Evolutionary conservation across 2,329 filamentous ascomycete species (phyloP).

Genomic region (Aplosporella prunicola): DNA sequence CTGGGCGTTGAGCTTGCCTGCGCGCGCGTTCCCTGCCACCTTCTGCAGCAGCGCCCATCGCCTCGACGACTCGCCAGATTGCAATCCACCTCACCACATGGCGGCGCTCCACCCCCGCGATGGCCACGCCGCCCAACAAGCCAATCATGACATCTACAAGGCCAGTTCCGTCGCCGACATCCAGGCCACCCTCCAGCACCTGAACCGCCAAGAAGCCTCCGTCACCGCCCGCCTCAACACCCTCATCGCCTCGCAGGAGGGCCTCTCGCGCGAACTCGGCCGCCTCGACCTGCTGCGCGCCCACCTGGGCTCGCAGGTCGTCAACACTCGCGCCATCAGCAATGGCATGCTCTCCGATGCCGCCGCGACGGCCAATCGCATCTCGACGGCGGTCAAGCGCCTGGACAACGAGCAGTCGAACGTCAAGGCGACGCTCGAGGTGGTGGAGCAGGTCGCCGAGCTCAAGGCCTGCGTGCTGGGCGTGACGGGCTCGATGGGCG

Average conservation of each 20-base stretch:
- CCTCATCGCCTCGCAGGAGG: slow-evolving; percentile 72
- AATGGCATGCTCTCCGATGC: slow-evolving; percentile 85
- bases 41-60: too few species aligned
- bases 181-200: slow-evolving; percentile 61
- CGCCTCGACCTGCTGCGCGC: slow-evolving; percentile 84
- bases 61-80: too few species aligned
- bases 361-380: slow-evolving; percentile 71
- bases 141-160: slow-evolving; percentile 41
- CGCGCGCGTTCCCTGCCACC: too few species aligned
- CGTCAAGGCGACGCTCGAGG: slow-evolving; percentile 79
- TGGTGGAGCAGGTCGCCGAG: slow-evolving; percentile 94
- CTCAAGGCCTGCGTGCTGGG: slow-evolving; percentile 94
- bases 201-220: slow-evolving; percentile 65
- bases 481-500: slow-evolving; percentile 92
- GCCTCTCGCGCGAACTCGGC: slow-evolving; percentile 76
- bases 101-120: too few species aligned
- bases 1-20: too few species aligned
- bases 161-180: slow-evolving; percentile 71
- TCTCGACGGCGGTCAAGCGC: slow-evolving; percentile 77
- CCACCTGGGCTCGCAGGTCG: slow-evolving; percentile 76
- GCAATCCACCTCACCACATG: too few species aligned
- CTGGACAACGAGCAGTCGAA: slow-evolving; percentile 86
- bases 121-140: too few species aligned
- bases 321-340: slow-evolving; percentile 72
- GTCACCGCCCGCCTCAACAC: slow-evolving; percentile 67